Percentiles rank a stretch among this genome's conserved stretches.
phyloP scores from a whole-genome alignment of 2,329 filamentous ascomycete species.

The Davidsoniella australis region DNA sequence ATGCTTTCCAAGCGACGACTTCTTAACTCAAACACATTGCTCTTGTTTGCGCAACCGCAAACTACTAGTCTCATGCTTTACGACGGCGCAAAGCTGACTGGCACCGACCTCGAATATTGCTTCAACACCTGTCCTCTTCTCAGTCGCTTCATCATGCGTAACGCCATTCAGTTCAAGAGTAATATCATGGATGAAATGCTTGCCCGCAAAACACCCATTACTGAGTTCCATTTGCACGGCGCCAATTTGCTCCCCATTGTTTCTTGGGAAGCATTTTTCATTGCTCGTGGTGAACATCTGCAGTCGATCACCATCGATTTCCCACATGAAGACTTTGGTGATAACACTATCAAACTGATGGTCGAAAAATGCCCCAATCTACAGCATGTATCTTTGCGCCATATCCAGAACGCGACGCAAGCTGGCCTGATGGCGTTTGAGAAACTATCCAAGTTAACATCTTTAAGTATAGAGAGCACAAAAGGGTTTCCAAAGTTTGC shows the following conservation, averaged over 20 bases:
- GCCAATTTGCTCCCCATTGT: slow-evolving; percentile 66
- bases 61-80: slow-evolving; percentile 37
- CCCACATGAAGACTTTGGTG: slow-evolving; percentile 66
- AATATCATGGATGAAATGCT: slow-evolving; percentile 65
- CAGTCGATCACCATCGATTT: slow-evolving; percentile 62
- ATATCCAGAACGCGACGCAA: slow-evolving; percentile 59
- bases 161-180: slow-evolving; percentile 86
- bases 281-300: slow-evolving; percentile 45
- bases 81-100: slow-evolving; percentile 45
- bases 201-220: slow-evolving; percentile 50
- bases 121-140: slow-evolving; percentile 59
- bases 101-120: slow-evolving; percentile 63
- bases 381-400: slow-evolving; percentile 58
- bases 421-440: slow-evolving; percentile 49
- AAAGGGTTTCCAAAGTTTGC: slow-evolving; percentile 36
- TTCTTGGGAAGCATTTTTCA: slow-evolving; percentile 57
- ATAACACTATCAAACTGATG: slow-evolving; percentile 49
- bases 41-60: slow-evolving; percentile 37
- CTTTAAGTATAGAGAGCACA: slow-evolving; percentile 56
- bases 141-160: slow-evolving; percentile 56
- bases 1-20: slow-evolving; percentile 44
- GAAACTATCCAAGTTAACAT: slow-evolving; percentile 45
- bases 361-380: slow-evolving; percentile 49
- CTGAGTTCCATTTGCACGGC: slow-evolving; percentile 61
- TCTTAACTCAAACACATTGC: slow-evolving; percentile 34